A percentile compares a stretch with the other conserved stretches of the same genome.
Evolutionary conservation across 139 green algal species (phyloP).

Genomic region (Haematococcus lacustris): DNA sequence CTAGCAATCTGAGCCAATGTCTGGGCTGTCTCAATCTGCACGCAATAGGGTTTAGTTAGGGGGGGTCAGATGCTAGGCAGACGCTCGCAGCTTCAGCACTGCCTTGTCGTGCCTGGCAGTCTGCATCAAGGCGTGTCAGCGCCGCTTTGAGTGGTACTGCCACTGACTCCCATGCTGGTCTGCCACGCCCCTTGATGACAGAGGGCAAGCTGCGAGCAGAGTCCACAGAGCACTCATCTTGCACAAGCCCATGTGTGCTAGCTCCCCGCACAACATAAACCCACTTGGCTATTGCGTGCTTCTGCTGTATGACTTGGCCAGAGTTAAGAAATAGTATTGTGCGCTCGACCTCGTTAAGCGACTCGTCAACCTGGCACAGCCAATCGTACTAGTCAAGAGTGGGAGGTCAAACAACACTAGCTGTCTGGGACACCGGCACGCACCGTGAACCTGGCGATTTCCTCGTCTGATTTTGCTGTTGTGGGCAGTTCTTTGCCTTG

Average conservation of each 20-base stretch:
- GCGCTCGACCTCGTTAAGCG: constrained; percentile 28
- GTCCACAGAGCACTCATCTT: neutral
- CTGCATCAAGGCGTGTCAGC: constrained; percentile 24
- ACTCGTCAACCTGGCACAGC: constrained; percentile 36
- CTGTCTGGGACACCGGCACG: neutral
- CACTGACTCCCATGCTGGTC: constrained; percentile 27
- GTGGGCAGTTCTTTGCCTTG: constrained; percentile 24
- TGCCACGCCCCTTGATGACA: constrained; percentile 23
- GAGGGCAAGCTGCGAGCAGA: constrained; percentile 19
- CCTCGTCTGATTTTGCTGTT: constrained; percentile 23
- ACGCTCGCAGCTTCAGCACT: neutral
- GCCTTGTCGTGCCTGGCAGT: constrained; percentile 11
- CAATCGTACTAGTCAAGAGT: neutral
- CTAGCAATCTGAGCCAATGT: constrained; percentile 23
- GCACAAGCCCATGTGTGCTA: neutral
- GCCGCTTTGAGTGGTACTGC: constrained; percentile 27
- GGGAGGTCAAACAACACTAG: neutral
- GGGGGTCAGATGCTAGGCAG: neutral
- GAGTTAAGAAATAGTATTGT: constrained; percentile 37
- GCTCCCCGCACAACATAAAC: neutral
- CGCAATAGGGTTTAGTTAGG: neutral
- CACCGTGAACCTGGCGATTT: constrained; percentile 30
- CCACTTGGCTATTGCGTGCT: constrained; percentile 37
- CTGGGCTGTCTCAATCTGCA: constrained; percentile 31
- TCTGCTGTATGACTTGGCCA: constrained; percentile 30